phyloP scores from a whole-genome alignment of 2,329 filamentous ascomycete genomes.

The Fusarium concolor region DNA sequence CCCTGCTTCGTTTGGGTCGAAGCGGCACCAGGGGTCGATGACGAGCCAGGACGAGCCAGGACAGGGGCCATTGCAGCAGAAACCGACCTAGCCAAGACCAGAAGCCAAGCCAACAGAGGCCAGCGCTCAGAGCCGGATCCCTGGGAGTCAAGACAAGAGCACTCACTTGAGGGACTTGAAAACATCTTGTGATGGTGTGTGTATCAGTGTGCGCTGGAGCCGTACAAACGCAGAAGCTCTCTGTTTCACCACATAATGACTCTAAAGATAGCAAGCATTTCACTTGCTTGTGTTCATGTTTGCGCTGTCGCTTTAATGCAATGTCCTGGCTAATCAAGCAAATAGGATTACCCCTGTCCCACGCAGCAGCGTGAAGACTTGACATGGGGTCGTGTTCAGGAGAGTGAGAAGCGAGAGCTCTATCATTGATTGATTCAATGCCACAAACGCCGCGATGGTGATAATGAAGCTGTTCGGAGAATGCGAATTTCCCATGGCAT shows the following conservation, averaged over 20 bases:
- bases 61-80: slow-evolving; percentile 21
- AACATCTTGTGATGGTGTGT: slow-evolving; percentile 13
- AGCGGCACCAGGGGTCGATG: slow-evolving; percentile 24
- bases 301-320: slow-evolving; percentile 6
- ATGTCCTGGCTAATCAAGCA: slow-evolving; percentile 12
- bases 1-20: slow-evolving; percentile 16
- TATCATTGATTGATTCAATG: background rate
- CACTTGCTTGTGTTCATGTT: background rate
- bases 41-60: slow-evolving; percentile 11
- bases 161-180: background rate
- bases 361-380: background rate
- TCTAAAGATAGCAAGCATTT: slow-evolving; percentile 36
- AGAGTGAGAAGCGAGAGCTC: background rate
- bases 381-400: background rate
- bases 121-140: slow-evolving; percentile 7
- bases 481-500: slow-evolving; percentile 25
- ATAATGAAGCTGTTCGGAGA: slow-evolving; percentile 5
- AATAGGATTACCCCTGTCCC: slow-evolving; percentile 21
- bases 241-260: slow-evolving; percentile 34
- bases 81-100: slow-evolving; percentile 25
- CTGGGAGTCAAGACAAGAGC: background rate
- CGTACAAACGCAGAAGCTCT: background rate
- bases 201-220: background rate
- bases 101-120: slow-evolving; percentile 9
- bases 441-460: background rate